These are phyloP conservation scores for Zygosaccharomyces rouxii DNA, from an alignment of 805 yeast genomes.

Conservation along the genomic window DNA sequence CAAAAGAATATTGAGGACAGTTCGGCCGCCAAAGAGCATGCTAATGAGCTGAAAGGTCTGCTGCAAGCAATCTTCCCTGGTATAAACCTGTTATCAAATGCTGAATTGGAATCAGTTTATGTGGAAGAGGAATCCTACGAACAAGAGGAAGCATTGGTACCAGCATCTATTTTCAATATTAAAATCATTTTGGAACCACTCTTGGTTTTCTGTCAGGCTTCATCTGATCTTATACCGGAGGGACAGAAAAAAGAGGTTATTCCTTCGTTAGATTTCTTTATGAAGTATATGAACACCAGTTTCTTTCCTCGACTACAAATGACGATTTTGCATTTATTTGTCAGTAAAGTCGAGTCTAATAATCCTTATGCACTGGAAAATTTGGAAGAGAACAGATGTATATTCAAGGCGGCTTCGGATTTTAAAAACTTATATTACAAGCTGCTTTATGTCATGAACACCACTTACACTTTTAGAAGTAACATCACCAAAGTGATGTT, in stretches of 20 bases:
- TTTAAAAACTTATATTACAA: slow-evolving; percentile 28
- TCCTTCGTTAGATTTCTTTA: slow-evolving; percentile 48
- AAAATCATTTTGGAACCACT: slow-evolving; percentile 71
- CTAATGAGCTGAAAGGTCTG: slow-evolving; percentile 40
- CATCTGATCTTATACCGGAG: slow-evolving; percentile 41
- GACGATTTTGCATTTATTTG: slow-evolving; percentile 50
- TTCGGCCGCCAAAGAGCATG: slow-evolving; percentile 31
- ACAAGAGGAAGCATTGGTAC: slow-evolving; percentile 60
- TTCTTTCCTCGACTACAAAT: slow-evolving; percentile 63
- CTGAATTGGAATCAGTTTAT: slow-evolving; percentile 41
- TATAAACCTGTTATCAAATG: slow-evolving; percentile 38
- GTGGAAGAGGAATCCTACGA: slow-evolving; percentile 57
- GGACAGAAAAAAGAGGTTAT: slow-evolving; percentile 18
- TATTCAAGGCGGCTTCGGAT: slow-evolving; percentile 31
- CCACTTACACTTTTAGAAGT: slow-evolving; percentile 44
- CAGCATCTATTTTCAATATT: slow-evolving; percentile 74
- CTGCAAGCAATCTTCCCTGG: slow-evolving; percentile 72
- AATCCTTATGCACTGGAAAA: slow-evolving; percentile 37
- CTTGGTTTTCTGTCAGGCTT: slow-evolving; percentile 60
- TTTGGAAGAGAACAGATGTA: slow-evolving; percentile 32
- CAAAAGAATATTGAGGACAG: slow-evolving; percentile 29
- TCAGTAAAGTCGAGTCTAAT: slow-evolving; percentile 40
- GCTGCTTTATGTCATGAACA: slow-evolving; percentile 32
- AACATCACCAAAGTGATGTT: slow-evolving; percentile 45
- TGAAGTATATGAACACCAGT: slow-evolving; percentile 56